Percentiles rank a stretch among this genome's conserved stretches.
These are phyloP conservation scores for Pterocarpus macrocarpus DNA, from an alignment of 306 rosid genomes.

Conservation along the genomic window DNA sequence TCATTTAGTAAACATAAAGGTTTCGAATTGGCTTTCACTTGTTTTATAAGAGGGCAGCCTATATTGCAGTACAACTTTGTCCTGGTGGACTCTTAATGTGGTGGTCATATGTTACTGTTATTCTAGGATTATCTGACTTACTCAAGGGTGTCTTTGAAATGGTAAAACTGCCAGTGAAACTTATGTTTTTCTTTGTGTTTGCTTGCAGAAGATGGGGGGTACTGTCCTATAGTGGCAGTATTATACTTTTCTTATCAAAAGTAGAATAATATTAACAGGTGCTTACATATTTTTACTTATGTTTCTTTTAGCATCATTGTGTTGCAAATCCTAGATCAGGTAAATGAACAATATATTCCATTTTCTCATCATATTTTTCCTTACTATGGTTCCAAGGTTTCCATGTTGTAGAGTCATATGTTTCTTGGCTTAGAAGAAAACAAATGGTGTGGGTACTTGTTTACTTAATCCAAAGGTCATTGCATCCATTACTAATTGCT, in stretches of 20 bases:
- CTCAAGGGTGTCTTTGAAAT: constrained; percentile 10
- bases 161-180: not conserved
- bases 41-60: constrained; percentile 5
- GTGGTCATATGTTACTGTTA: constrained; percentile 13
- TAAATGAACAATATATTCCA: constrained; percentile 16
- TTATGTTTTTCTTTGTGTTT: not conserved
- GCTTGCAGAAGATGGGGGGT: not conserved
- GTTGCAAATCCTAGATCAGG: constrained; percentile 12
- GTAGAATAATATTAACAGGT: not conserved
- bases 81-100: not conserved
- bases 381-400: constrained; percentile 37
- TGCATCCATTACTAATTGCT: constrained; percentile 6
- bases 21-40: not conserved
- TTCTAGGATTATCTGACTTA: constrained; percentile 31
- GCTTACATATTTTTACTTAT: constrained; percentile 1
- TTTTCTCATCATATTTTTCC: constrained; percentile 4
- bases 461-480: constrained; percentile 29
- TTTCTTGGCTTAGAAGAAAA: not conserved
- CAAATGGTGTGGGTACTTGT: not conserved
- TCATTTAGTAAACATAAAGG: constrained; percentile 26
- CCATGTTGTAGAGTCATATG: constrained; percentile 26
- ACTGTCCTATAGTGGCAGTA: not conserved
- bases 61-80: constrained; percentile 19
- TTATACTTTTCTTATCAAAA: not conserved
- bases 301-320: constrained; percentile 6